These are phyloP conservation scores for Monosporozyma yasuniensis DNA, from an alignment of 805 yeast genomes.

Conservation along the genomic window DNA sequence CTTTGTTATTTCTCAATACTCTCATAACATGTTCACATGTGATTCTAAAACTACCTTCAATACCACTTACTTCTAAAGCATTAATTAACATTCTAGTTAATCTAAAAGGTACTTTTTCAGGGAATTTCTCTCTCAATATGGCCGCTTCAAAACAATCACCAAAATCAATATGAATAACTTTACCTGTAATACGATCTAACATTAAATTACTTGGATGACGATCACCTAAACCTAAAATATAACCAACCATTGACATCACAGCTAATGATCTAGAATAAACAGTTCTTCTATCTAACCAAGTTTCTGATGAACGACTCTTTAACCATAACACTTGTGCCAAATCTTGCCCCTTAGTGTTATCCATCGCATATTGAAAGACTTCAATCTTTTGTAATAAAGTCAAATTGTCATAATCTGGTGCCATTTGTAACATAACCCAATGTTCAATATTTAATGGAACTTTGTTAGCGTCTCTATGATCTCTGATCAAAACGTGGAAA, in stretches of 20 bases:
- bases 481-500: constrained; percentile 84
- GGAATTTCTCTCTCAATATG: constrained; percentile 88
- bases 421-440: constrained; percentile 94
- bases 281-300: constrained; percentile 95
- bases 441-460: constrained; percentile 87
- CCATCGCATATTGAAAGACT: constrained; percentile 91
- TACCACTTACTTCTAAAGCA: constrained; percentile 98
- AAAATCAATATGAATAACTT: constrained; percentile 93
- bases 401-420: constrained; percentile 84
- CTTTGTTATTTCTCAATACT: constrained; percentile 85
- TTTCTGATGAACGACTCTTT: constrained; percentile 89
- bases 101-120: constrained; percentile 96
- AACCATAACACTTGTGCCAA: constrained; percentile 92
- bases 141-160: constrained; percentile 99
- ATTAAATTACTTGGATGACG: constrained; percentile 95
- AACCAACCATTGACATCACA: constrained; percentile 98
- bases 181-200: constrained; percentile 91
- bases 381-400: constrained; percentile 89
- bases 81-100: constrained; percentile 93
- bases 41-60: constrained; percentile 93
- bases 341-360: constrained; percentile 94
- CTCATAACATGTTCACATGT: constrained; percentile 97
- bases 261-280: constrained; percentile 94
- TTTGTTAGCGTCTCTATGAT: constrained; percentile 85
- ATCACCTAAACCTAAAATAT: constrained; percentile 92